phyloP scores from a whole-genome alignment of 345 rosid species.

The Salix suchowensis region DNA sequence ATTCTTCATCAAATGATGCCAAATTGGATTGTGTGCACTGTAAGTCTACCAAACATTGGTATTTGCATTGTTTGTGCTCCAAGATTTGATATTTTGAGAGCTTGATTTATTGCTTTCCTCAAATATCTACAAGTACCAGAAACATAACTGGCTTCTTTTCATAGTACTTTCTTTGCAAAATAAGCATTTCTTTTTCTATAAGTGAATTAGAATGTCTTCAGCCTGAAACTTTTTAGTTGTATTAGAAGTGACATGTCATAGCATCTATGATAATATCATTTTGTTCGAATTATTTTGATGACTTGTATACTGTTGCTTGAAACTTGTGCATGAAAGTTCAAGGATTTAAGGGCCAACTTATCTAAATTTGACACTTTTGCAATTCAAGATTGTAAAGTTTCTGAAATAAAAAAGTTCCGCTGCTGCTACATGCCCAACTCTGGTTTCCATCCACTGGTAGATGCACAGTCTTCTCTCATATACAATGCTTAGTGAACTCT shows the following conservation, averaged over 20 bases:
- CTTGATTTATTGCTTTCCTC: background rate
- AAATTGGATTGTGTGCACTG: background rate
- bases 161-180: background rate
- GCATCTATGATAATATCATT: background rate
- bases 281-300: background rate
- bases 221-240: background rate
- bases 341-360: background rate
- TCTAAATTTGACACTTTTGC: background rate
- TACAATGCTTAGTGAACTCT: background rate
- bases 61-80: conserved; percentile 1
- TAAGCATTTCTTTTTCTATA: background rate
- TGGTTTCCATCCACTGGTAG: background rate
- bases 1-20: background rate
- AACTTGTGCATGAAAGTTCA: background rate
- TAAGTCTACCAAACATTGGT: background rate
- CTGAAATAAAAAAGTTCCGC: background rate
- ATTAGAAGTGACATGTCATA: background rate
- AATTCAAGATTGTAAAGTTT: background rate
- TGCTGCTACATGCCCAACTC: no score
- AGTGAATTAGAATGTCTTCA: background rate
- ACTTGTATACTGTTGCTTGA: background rate
- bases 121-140: background rate
- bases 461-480: background rate
- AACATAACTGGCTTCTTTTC: background rate
- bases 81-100: background rate